phyloP scores from a whole-genome alignment of 1,284 basidiomycete species.

The Coriolopsis trogii region DNA sequence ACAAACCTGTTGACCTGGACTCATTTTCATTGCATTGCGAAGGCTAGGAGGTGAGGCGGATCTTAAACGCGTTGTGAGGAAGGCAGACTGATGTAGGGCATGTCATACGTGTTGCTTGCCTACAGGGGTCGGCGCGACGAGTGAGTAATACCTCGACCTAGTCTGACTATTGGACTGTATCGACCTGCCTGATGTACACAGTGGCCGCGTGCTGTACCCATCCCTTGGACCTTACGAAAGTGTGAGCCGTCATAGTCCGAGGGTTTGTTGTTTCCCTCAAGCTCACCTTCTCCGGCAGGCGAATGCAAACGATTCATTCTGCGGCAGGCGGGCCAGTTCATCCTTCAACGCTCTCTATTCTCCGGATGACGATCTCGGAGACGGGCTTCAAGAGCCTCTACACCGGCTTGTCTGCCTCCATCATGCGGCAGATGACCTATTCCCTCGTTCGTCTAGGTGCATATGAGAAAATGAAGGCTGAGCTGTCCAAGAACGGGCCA shows the following conservation, averaged over 20 bases:
- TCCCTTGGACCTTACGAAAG: conserved; percentile 85
- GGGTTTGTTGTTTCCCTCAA: too few species aligned
- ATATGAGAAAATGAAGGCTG: conserved; percentile 78
- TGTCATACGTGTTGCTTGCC: background rate
- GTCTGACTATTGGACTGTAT: too few species aligned
- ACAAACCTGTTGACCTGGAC: conserved; percentile 5
- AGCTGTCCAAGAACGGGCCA: conserved; percentile 48
- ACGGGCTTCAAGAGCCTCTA: conserved; percentile 77
- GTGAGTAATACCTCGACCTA: conserved; percentile 54
- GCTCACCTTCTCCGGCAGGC: conserved; percentile 48
- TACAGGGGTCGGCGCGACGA: conserved; percentile 76
- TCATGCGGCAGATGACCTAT: conserved; percentile 92
- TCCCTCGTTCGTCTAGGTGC: conserved; percentile 85
- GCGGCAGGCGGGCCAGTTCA: conserved; percentile 41
- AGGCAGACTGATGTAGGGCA: background rate
- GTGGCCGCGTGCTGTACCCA: conserved; percentile 89
- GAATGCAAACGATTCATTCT: conserved; percentile 74
- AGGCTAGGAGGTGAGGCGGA: conserved; percentile 73
- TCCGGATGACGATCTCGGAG: conserved; percentile 58
- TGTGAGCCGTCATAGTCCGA: conserved; percentile 59
- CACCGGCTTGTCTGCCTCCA: conserved; percentile 82
- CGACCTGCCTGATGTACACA: conserved; percentile 35
- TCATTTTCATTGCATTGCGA: conserved; percentile 1
- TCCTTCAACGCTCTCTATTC: conserved; percentile 59
- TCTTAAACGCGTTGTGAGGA: background rate